These are phyloP conservation scores for Biscogniauxia marginata DNA, from an alignment of 2,329 filamentous ascomycete species.

Conservation along the genomic window DNA sequence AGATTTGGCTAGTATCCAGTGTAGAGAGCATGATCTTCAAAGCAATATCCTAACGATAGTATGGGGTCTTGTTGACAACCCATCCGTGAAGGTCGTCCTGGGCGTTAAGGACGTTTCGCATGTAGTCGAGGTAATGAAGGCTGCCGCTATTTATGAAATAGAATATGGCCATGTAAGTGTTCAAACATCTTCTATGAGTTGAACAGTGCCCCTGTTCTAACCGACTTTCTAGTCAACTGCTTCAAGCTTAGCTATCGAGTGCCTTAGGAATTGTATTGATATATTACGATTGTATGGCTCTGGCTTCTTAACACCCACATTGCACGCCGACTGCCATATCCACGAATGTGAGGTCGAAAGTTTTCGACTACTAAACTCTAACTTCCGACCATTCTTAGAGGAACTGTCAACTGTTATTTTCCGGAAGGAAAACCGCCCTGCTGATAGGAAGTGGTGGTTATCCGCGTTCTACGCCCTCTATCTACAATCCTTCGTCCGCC, in stretches of 20 bases:
- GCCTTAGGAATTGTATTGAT: constrained; percentile 18
- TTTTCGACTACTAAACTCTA: constrained; percentile 12
- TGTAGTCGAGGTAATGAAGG: constrained; percentile 17
- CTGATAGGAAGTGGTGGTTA: constrained; percentile 22
- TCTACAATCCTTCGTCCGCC: constrained; percentile 21
- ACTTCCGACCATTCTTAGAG: constrained; percentile 13
- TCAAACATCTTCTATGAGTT: not conserved
- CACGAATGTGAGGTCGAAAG: constrained; percentile 10
- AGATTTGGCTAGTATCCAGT: constrained; percentile 3
- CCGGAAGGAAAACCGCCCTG: constrained; percentile 17
- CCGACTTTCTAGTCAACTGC: constrained; percentile 9
- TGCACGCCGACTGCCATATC: constrained; percentile 11
- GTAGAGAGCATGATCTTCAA: constrained; percentile 9
- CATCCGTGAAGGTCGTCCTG: constrained; percentile 9
- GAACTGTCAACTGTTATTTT: constrained; percentile 19
- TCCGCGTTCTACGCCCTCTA: constrained; percentile 20
- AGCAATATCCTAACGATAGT: constrained; percentile 14
- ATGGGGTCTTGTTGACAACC: constrained; percentile 17
- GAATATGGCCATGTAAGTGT: constrained; percentile 19
- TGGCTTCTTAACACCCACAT: constrained; percentile 4
- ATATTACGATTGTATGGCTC: constrained; percentile 12
- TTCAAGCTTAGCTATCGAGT: constrained; percentile 13
- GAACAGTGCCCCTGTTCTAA: not conserved
- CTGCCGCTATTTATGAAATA: constrained; percentile 15
- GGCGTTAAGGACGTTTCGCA: constrained; percentile 8